Base-by-base conservation (phyloP, 176 grass and related monocot species). In the Triticum urartu region DNA sequence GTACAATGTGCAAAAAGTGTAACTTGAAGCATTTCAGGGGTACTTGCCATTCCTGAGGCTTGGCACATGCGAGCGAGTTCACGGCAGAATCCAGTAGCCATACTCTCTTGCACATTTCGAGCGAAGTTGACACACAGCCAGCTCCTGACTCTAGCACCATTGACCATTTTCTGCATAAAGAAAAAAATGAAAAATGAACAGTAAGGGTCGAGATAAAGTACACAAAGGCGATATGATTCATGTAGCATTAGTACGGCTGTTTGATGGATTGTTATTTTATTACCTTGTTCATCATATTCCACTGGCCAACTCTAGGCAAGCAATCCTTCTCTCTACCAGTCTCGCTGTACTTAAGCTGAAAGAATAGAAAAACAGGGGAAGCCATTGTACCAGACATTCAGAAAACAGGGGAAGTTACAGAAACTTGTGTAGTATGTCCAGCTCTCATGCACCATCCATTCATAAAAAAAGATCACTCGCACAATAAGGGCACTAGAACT, bases 281-380 rank as follows among this genome's bases (percentile, higher is more conserved):
- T 85, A 99, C 97, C 89, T 99, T 99, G 64, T 99, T 99, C 97
- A 94, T 99, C 97, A 99, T 99, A 83, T 99, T 99, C 97, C 97
- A 99, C 87, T 99, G 97, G 30, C 97, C 97, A 33, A 94, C 64
- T 85, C 92, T 94, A 73, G 97, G 97, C 60, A 92, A 86, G 88
- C 97, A 99, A 73, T 99, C 92, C 77, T 90, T 96, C 80, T 99
- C 97, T 90, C 79, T 92, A 18, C 97, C 97, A 64, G 93, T 92
- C 72, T 98, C 97, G 12, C 91, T 89, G 81, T 95, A 98, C 62
- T 98, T 98, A 4, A 98, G 97, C 90, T 98, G 86, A 68, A 79
- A 58, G 35, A 58, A 40, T 43, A 72, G 35, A 77, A 86, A 78
- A 4, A 65, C 85, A 77, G 5, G 79, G 26, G 68, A 36, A 20